Conservation (phyloP, 805 yeast genomes). For the Sugiyamaella marilandica region DNA sequence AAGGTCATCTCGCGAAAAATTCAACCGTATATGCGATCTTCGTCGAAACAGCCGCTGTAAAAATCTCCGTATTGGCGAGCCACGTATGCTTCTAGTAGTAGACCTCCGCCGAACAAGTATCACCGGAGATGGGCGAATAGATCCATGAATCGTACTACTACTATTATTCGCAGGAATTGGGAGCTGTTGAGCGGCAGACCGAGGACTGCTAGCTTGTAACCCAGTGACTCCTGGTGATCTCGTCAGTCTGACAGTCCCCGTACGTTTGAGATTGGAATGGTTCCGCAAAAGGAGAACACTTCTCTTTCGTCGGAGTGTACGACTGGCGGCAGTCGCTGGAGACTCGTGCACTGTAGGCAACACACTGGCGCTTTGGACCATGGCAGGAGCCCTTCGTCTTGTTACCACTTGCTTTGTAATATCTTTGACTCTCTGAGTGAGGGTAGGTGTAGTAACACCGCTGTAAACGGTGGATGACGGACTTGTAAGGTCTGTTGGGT, state of each 20-base stretch:
- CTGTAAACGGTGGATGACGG: conserved; percentile 85
- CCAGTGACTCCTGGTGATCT: conserved; percentile 2
- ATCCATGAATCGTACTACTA: neutral
- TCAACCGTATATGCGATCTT: conserved; percentile 7
- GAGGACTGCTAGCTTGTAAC: neutral
- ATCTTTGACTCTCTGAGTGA: conserved; percentile 4
- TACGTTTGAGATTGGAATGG: neutral
- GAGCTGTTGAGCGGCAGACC: neutral
- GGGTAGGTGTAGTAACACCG: conserved; percentile 13
- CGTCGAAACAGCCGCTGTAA: conserved; percentile 13
- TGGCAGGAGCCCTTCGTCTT: conserved; percentile 6
- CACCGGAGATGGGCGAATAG: conserved; percentile 10
- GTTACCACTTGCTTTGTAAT: conserved; percentile 5
- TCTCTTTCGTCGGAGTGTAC: neutral
- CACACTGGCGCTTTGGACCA: neutral
- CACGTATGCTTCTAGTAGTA: conserved; percentile 2
- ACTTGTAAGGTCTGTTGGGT: conserved; percentile 72
- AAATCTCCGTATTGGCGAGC: conserved; percentile 15
- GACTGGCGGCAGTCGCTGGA: neutral
- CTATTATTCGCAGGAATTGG: neutral
- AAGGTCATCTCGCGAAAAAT: conserved; percentile 12
- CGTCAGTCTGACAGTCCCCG: conserved; percentile 1
- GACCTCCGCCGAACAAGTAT: conserved; percentile 18
- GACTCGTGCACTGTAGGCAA: neutral
- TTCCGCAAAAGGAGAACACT: neutral